These are phyloP conservation scores for Auricularia sp. DNA, from an alignment of 768 basidiomycete genomes.

Conservation along the genomic window DNA sequence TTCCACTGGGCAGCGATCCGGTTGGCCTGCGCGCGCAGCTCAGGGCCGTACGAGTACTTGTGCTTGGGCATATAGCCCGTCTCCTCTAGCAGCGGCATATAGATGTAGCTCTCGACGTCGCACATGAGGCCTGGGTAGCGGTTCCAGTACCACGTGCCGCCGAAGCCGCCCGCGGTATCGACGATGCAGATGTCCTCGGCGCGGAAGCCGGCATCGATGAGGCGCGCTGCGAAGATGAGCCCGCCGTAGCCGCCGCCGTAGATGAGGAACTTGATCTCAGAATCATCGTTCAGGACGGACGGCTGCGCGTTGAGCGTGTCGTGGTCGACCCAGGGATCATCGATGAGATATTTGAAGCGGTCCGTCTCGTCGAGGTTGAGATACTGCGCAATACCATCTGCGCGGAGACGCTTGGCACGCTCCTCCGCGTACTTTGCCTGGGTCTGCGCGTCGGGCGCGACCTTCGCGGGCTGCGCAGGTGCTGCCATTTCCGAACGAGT, in stretches of 20 bases:
- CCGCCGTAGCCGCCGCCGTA: neutral
- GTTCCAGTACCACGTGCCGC: conserved; percentile 6
- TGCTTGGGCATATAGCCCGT: neutral
- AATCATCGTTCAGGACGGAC: neutral
- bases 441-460: too few species aligned
- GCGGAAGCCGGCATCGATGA: neutral
- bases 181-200: neutral
- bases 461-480: too few species aligned
- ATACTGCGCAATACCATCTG: neutral
- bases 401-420: neutral
- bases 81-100: neutral
- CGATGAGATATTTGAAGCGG: neutral
- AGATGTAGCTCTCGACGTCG: conserved; percentile 2
- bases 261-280: neutral
- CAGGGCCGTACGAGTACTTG: neutral
- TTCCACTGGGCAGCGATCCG: neutral
- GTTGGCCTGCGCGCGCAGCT: neutral
- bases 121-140: neutral
- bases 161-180: neutral
- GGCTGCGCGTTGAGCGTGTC: neutral
- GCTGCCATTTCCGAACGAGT: too few species aligned
- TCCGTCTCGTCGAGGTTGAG: neutral
- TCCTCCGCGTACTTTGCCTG: too few species aligned
- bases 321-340: neutral
- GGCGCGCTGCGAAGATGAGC: neutral